Evolutionary conservation across 495 filamentous ascomycete genomes (phyloP).

Genomic region (Thozetella sp.): DNA sequence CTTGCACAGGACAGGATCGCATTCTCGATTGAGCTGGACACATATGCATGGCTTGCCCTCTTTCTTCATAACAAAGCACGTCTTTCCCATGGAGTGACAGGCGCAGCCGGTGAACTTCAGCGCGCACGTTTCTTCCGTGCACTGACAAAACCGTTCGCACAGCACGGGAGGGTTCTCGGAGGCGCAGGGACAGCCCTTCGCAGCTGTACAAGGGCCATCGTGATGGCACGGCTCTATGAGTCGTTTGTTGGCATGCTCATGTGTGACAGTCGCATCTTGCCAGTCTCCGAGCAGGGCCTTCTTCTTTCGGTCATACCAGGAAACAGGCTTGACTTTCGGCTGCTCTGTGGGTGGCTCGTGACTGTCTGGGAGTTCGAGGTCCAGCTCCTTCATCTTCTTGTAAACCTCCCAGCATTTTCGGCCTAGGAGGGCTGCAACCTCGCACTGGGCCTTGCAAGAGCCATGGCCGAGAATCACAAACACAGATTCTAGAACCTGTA

Average conservation of each 20-base stretch:
- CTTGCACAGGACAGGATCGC: slow-evolving; percentile 68
- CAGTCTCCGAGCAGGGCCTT: slow-evolving; percentile 48
- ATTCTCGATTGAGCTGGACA: slow-evolving; percentile 64
- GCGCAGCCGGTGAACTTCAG: slow-evolving; percentile 68
- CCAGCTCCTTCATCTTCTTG: slow-evolving; percentile 41
- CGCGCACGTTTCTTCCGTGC: slow-evolving; percentile 56
- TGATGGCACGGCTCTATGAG: slow-evolving; percentile 44
- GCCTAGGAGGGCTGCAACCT: slow-evolving; percentile 38
- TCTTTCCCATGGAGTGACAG: slow-evolving; percentile 53
- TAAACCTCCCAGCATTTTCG: slow-evolving; percentile 53
- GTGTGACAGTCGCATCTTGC: slow-evolving; percentile 44
- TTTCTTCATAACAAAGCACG: slow-evolving; percentile 49
- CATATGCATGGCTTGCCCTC: slow-evolving; percentile 59
- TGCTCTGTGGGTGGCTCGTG: slow-evolving; percentile 16
- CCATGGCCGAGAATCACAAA: slow-evolving; percentile 38
- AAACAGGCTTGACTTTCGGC: slow-evolving; percentile 32
- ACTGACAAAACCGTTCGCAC: slow-evolving; percentile 70
- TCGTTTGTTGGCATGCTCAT: slow-evolving; percentile 42
- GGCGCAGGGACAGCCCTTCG: slow-evolving; percentile 56
- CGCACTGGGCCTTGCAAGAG: slow-evolving; percentile 35
- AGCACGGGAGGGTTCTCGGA: slow-evolving; percentile 43
- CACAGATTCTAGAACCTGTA: slow-evolving; percentile 33
- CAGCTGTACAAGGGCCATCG: slow-evolving; percentile 43
- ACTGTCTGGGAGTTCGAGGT: slow-evolving; percentile 23
- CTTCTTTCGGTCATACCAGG: slow-evolving; percentile 49